These are phyloP conservation scores for Sugiyamaella boreocaroliniensis DNA, from an alignment of 805 yeast species.

Conservation along the genomic window DNA sequence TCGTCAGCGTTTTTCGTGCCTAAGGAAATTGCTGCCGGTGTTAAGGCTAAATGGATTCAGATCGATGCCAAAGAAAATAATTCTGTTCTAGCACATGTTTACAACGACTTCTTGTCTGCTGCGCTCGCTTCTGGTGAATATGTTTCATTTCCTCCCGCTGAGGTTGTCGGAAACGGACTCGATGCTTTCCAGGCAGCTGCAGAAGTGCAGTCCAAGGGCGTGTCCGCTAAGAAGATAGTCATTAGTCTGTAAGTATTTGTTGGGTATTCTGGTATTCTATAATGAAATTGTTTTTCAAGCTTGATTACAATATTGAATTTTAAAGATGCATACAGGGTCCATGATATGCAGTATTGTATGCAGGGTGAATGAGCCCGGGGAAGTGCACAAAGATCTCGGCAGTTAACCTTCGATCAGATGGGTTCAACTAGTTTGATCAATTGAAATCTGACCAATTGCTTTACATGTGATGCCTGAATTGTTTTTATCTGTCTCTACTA, in stretches of 20 bases:
- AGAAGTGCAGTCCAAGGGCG: constrained; percentile 1
- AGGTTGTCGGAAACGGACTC: constrained; percentile 3
- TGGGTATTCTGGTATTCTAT: no score
- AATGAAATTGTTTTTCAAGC: no score
- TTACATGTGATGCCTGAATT: no score
- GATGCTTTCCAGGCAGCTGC: neutral
- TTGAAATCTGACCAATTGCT: no score
- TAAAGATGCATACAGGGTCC: no score
- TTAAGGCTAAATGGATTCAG: constrained; percentile 1
- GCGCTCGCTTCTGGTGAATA: neutral
- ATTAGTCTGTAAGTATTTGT: neutral
- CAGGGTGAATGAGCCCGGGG: no score
- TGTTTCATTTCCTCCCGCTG: neutral
- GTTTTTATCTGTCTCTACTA: no score
- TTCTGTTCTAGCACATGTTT: neutral
- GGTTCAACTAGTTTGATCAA: no score
- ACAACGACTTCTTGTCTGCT: neutral
- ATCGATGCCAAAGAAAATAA: neutral
- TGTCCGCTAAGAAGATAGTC: constrained; percentile 7
- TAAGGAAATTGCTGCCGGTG: neutral
- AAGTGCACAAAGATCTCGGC: no score
- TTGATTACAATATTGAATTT: no score
- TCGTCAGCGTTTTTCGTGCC: neutral
- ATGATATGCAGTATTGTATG: no score
- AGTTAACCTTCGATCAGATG: no score